These are phyloP conservation scores for Erigeron canadensis DNA, from an alignment of 129 eudicot genomes.

Conservation along the genomic window DNA sequence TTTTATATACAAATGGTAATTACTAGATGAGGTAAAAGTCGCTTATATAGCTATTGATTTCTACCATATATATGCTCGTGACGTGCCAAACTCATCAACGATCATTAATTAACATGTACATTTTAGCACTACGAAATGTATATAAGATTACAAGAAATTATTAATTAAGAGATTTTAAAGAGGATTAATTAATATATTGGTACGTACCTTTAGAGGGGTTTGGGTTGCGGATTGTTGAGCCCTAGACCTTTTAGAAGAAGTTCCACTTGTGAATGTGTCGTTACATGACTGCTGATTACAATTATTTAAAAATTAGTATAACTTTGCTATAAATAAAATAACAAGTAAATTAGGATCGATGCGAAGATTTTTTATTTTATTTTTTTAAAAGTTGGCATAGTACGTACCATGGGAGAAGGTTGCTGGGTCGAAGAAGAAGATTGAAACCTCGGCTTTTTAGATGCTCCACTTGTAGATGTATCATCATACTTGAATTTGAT, in stretches of 20 bases:
- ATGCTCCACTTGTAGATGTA: constrained; percentile 36
- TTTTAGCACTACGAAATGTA: no score
- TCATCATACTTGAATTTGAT: constrained; percentile 46
- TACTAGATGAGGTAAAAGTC: constrained; percentile 15
- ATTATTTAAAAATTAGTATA: constrained; percentile 2
- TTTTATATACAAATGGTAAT: neutral
- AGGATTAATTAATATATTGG: constrained; percentile 14
- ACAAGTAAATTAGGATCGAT: no score
- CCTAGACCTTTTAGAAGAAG: constrained; percentile 65
- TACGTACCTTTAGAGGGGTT: constrained; percentile 70
- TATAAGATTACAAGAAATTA: no score
- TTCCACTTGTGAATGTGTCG: constrained; percentile 57
- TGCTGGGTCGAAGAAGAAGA: constrained; percentile 29
- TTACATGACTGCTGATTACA: constrained; percentile 47
- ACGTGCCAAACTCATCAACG: no score
- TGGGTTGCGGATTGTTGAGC: constrained; percentile 66
- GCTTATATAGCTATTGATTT: neutral
- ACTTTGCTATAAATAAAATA: no score
- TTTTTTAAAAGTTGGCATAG: neutral
- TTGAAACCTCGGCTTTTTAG: constrained; percentile 38
- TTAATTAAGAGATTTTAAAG: constrained; percentile 2
- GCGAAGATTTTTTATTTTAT: no score
- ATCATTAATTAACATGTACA: no score
- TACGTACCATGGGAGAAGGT: constrained; percentile 33
- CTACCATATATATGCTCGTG: no score